Base-by-base conservation (phyloP, 2,329 filamentous ascomycete species). In the Penicillium fuscoglaucum region DNA sequence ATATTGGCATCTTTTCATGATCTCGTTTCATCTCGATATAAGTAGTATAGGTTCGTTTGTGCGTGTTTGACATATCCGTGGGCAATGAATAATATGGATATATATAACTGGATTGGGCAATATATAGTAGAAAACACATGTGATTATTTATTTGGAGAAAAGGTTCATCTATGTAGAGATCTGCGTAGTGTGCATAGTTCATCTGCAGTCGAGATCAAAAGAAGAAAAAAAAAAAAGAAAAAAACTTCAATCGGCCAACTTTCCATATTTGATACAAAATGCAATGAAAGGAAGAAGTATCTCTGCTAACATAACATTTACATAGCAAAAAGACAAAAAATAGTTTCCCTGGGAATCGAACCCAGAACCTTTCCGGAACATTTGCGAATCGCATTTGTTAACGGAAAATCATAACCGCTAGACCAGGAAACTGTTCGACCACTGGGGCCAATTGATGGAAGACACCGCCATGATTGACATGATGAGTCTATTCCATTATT, bases 391-490 rank as follows among this genome's bases (percentile, higher is more conserved):
- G 37, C 55, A 57, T 37, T 57, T 57, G 55, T 57, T 57, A 57
- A 57, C 55, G 55, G 55, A 57, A 57, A 57, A 57, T 57, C 50
- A 57, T 57, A 57, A 57, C 55, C 55, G 55, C 55, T 57, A 57
- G 55, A 57, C 55, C 55, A 57, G 41, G 55, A 57, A 57, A 57
- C 55, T 48, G 35, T 3, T 57, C 35, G 17, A 9, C 48, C 48
- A 51, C 24, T 29, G 7, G 7, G 48, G n/a, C 35, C 35, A 51
- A 51, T 41, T 43, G 28, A 53, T 57, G 48, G 1, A 24, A 6
- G 6, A 0, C 1, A 1, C 0, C 0, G 13, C 4, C 0, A 9
- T 5, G 8, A 2, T 24, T 35, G 5, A 19, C 7, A 26, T 12
- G 0, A 52, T 39, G 1, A 43, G 3, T 15, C 33, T 33, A 31